Base-by-base conservation (phyloP, 2,329 filamentous ascomycete genomes). In the Ilyonectria mors-panacis region DNA sequence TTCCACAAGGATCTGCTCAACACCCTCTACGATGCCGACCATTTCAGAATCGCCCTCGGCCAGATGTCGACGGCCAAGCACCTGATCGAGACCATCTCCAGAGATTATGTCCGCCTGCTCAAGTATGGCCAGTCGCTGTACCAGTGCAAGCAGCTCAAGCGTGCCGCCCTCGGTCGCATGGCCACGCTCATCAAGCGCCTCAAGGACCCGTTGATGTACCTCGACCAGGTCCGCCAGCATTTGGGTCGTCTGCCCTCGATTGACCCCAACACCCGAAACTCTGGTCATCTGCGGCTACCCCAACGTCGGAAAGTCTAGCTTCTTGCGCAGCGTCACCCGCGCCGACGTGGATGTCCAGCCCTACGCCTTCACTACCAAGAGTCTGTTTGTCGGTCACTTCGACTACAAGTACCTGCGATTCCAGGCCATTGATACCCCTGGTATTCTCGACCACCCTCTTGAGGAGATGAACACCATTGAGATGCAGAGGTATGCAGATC, bases 401-500 rank as follows among this genome's bases (percentile, higher is more conserved):
- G 94, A 97, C 83, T 97, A 97, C 87, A 97, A 97, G 84, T 82
- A 82, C 63, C 73, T 82, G 63, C 80, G 83, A 39, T 88, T 88
- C 78, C 85, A 87, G 84, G 95, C 94, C 30, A 98, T 99, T 75
- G 96, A 99, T 83, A 99, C 96, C 12, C 95, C 95, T n/a, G 96
- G 96, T 86, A 97, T 99, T 74, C 85, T 99, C 68, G 96, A 99
- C 76, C 96, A 99, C 81, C 95, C 95, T 39, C 89, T 99, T 9
- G 96, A 98, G 83, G 96, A 98, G 85, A 99, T 98, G 96, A 97
- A 98, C 85, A 98, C 96, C 4, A 99, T 99, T 79, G 96, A 99
- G 84, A 98, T 98, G 94, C 96, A 98, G 86, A 82, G 74, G 73
- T 77, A 62, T 59, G 67, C 35, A 17, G 39, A 37, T n/a, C 13